Evolutionary conservation across 2,329 filamentous ascomycete genomes (phyloP).

Genomic region (Pseudogymnoascus sp.): DNA sequence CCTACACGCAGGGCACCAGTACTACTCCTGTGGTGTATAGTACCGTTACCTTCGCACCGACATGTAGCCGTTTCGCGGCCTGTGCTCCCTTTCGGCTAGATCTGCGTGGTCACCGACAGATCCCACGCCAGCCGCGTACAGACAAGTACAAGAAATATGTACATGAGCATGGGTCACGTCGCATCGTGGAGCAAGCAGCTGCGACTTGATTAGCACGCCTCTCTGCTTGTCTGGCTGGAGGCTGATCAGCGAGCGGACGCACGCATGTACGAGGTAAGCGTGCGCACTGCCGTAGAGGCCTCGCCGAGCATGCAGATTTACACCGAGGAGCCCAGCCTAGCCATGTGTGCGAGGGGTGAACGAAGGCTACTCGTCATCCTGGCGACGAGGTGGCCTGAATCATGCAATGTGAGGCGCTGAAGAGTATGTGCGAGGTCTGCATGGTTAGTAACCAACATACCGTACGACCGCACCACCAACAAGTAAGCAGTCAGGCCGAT

Average conservation of each 20-base stretch:
- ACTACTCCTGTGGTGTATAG: background rate
- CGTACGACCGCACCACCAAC: background rate
- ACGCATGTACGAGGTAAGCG: background rate
- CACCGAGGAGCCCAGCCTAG: background rate
- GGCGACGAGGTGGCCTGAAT: background rate
- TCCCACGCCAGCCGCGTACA: background rate
- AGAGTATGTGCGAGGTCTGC: background rate
- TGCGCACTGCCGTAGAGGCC: background rate
- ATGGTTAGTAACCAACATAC: background rate
- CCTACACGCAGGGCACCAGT: background rate
- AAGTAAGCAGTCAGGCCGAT: background rate
- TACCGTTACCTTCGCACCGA: background rate
- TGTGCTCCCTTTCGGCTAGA: background rate
- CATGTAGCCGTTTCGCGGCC: background rate
- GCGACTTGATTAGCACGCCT: background rate
- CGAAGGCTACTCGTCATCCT: background rate
- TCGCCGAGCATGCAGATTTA: background rate
- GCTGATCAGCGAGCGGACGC: background rate
- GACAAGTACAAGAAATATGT: background rate
- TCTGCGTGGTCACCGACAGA: constrained; percentile 2
- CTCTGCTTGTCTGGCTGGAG: background rate
- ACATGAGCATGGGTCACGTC: background rate
- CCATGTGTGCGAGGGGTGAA: background rate
- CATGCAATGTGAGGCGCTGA: background rate
- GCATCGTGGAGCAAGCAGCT: background rate